Base-by-base conservation (phyloP, 1,284 basidiomycete species). In the Apiotrichum porosum region DNA sequence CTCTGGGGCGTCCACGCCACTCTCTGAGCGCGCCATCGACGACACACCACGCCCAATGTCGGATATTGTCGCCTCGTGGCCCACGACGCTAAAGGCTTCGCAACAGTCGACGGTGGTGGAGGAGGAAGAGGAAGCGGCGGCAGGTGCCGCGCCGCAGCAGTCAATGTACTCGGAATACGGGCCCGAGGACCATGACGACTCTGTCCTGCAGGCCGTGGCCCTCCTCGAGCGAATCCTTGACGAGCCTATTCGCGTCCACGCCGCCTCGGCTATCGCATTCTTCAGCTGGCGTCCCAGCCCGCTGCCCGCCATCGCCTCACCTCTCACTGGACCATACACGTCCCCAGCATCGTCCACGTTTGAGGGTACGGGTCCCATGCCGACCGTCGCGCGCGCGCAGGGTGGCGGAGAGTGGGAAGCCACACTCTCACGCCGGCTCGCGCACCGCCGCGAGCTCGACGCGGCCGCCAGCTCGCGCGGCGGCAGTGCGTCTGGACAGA, bases 381-480 rank as follows among this genome's bases (percentile, higher is more conserved):
- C 69, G 15, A 71, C 69, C 0, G 62, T 71, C 4, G 66, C 66
- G 0, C 40, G 61, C 15, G 61, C 62, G 0, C 49, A 58, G 19
- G 68, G 63, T 13, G 62, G 66, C 1, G 64, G 65, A 6, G 67
- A 71, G 37, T 71, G 69, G 69, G 67, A 71, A 52, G 69, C 69
- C 2, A 62, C 53, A 4, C 52, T 69, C 5, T 59, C 54, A 0
- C 55, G 69, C 13, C 57, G 68, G n/a, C 48, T 71, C 9, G 68
- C 68, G 2, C 59, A 62, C 30, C 53, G 67, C 4, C 56, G 62
- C 23, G 61, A 67, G 28, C 43, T 53, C 9, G 56, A 54, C 37
- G 49, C 42, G 1, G 35, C 43, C 13, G 44, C 49, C 26, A 12
- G 26, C 26, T 28, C 26, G 26, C 6, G 8, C 26, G 26, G 26